Evolutionary conservation across 441 rosid species (phyloP).

Genomic region (Bruguiera hainesii): DNA sequence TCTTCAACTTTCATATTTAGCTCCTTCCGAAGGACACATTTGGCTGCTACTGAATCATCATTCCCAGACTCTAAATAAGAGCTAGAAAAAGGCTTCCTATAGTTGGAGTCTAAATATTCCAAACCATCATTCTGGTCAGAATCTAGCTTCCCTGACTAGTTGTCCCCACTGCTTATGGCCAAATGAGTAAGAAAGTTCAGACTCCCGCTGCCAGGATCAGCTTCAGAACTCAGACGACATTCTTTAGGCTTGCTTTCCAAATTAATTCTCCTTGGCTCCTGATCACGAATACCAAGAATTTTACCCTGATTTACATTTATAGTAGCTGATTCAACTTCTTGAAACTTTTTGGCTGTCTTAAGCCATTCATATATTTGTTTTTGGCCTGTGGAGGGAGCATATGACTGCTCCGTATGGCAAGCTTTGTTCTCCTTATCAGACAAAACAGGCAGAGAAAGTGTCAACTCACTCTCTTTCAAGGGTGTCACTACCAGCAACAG

Average conservation of each 20-base stretch:
- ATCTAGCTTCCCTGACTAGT: conserved; percentile 17
- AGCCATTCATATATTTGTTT: conserved; percentile 34
- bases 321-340: not conserved
- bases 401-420: conserved; percentile 15
- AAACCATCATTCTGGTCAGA: conserved; percentile 15
- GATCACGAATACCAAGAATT: conserved; percentile 26
- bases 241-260: conserved; percentile 15
- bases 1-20: conserved; percentile 2
- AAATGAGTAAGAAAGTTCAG: conserved; percentile 17
- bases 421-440: conserved; percentile 28
- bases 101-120: conserved; percentile 13
- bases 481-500: conserved; percentile 14
- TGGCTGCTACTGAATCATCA: not conserved
- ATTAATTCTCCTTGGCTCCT: conserved; percentile 5
- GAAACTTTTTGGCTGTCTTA: conserved; percentile 29
- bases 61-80: conserved; percentile 9
- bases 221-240: conserved; percentile 3
- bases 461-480: conserved; percentile 22
- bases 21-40: conserved; percentile 6
- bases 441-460: conserved; percentile 27
- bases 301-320: conserved; percentile 26
- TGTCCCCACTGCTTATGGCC: conserved; percentile 19
- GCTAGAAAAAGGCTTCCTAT: conserved; percentile 15
- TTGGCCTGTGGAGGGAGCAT: conserved; percentile 26
- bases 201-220: conserved; percentile 1